Evolutionary conservation across 169 alveolate genomes (phyloP), one percentile per base, ranked within the genome.

Genomic region (Plasmodium ovale): DNA sequence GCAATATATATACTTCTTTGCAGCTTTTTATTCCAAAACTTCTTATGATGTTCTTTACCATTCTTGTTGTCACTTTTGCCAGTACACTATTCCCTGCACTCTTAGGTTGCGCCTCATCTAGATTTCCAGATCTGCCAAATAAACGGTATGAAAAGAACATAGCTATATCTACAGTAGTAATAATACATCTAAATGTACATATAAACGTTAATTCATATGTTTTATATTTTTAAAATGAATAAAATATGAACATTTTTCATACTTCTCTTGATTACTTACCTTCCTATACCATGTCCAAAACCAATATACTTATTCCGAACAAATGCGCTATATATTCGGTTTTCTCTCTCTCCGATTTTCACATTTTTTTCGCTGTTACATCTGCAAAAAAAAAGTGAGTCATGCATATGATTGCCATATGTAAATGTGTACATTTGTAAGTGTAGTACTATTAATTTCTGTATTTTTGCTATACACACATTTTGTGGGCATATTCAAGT

Each of bases 221-320:
- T n/a, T n/a, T n/a, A n/a, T n/a, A n/a, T n/a, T n/a, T n/a, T n/a
- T n/a, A n/a, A n/a, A n/a, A n/a, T n/a, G n/a, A n/a, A n/a, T n/a
- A n/a, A 14, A 12, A 53, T 29, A 0, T n/a, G 58, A 29, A 5
- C 1, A 51, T 2, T 39, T 53, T 42, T 42, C 21, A 3, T 47
- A 1, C 3, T 51, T 47, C 35, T 53, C 54, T 31, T 42, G 2
- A 0, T 53, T 58, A 3, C n/a, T 59, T 21, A 84, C 91, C 91
- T 84, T 23, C 91, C 91, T 6, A 84, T 64, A 9, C 91, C 91
- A 49, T 84, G 91, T 1, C 87, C 91, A 47, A 84, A 84, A n/a
- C 91, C 91, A 23, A 84, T 37, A 37, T 84, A 84, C 25, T 84
- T 84, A 59, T 53, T 84, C 53, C 91, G 42, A 12, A 84, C 87